These are phyloP conservation scores for Ceratobasidium sp. DNA, from an alignment of 1,284 basidiomycete species.

Conservation along the genomic window DNA sequence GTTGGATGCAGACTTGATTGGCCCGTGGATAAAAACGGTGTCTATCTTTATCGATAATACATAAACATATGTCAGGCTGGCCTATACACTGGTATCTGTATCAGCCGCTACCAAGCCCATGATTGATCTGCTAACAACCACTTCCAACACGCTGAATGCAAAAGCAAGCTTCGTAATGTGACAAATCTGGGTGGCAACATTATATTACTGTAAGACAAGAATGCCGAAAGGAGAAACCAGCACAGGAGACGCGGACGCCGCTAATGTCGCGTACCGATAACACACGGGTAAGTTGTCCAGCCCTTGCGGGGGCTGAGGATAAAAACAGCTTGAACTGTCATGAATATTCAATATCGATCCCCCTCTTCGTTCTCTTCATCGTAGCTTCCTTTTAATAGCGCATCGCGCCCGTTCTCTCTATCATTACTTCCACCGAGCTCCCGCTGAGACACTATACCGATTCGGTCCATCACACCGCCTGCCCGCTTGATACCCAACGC, in stretches of 20 bases:
- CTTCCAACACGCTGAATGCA: not conserved
- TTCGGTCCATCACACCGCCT: too few relatives aligned
- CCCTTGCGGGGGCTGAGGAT: not conserved
- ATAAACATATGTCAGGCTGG: too few relatives aligned
- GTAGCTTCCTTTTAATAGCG: not conserved
- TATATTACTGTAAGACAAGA: not conserved
- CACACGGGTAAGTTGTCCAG: not conserved
- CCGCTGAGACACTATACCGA: too few relatives aligned
- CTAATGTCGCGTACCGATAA: not conserved
- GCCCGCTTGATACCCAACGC: not conserved
- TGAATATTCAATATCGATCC: not conserved
- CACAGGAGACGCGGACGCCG: not conserved
- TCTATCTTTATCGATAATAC: too few relatives aligned
- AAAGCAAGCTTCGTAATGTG: not conserved
- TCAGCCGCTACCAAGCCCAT: too few relatives aligned
- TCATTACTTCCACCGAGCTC: too few relatives aligned
- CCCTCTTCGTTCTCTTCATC: not conserved
- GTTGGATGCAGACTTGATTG: too few relatives aligned
- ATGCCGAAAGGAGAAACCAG: not conserved
- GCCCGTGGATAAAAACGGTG: too few relatives aligned
- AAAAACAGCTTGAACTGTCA: not conserved
- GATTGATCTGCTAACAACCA: not conserved
- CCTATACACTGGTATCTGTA: too few relatives aligned
- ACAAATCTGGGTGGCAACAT: constrained; percentile 5
- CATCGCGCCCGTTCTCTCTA: not conserved